These are phyloP conservation scores for Pascua sp. DNA, from an alignment of 1,284 basidiomycete genomes.

Conservation along the genomic window DNA sequence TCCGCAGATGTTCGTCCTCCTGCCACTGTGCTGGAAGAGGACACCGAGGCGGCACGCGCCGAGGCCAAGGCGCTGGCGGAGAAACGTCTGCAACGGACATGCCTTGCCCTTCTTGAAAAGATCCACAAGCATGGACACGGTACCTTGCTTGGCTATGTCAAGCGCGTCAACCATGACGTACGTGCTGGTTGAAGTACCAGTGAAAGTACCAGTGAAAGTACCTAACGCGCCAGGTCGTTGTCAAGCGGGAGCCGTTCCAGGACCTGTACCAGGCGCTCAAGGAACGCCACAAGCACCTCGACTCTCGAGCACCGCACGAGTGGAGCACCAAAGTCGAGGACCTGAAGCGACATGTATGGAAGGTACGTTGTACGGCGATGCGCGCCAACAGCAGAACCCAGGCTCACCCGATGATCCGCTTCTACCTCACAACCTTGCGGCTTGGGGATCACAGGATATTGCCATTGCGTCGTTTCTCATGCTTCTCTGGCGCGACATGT, in stretches of 20 bases:
- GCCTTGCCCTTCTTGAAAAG: constrained; percentile 72
- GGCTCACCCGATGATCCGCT: constrained; percentile 30
- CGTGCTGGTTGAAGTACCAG: constrained; percentile 13
- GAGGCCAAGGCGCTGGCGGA: constrained; percentile 18
- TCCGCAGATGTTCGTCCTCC: constrained; percentile 7
- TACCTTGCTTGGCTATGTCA: constrained; percentile 70
- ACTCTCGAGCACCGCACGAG: constrained; percentile 81
- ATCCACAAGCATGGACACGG: constrained; percentile 84
- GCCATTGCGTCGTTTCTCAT: constrained; percentile 90
- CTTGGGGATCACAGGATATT: constrained; percentile 62
- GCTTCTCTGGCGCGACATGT: constrained; percentile 79
- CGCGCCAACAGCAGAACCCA: constrained; percentile 13
- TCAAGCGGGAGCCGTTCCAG: constrained; percentile 75
- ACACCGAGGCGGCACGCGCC: constrained; percentile 4
- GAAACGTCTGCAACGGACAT: constrained; percentile 69
- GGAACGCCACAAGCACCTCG: constrained; percentile 71
- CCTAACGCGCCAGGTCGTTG: constrained; percentile 52
- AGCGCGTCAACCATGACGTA: constrained; percentile 78
- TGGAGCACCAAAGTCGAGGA: constrained; percentile 57
- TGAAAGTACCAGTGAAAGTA: no score
- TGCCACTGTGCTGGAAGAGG: constrained; percentile 15
- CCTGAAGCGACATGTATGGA: constrained; percentile 49
- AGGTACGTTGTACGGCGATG: constrained; percentile 32
- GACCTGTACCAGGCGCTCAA: constrained; percentile 85
- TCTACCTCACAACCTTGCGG: constrained; percentile 28